Base-by-base conservation (phyloP, 2,329 filamentous ascomycete species). In the Talaromyces sp. region DNA sequence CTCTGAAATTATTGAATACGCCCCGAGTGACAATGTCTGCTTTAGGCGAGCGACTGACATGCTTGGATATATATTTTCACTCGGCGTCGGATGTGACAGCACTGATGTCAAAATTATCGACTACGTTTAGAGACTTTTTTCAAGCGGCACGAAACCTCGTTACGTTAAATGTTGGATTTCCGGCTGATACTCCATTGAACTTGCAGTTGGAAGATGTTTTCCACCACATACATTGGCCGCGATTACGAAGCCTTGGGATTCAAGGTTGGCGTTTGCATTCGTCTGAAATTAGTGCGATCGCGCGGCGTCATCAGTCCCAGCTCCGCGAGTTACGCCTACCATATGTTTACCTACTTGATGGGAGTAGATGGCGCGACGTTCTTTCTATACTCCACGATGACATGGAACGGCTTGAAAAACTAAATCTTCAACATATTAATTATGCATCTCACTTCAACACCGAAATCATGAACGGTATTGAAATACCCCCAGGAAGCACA, bases 141-240 rank as follows among this genome's bases (percentile, higher is more conserved):
- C 78, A 74, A 3, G 82, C 84, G 10, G 86, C 88, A 4, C 82
- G 80, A 61, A 87, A 87, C 66, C 83, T 90, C 70, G 82, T 85
- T 66, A 83, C 86, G 22, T 78, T 90, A 19, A 87, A 90, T 69
- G 80, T 90, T 39, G 87, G 88, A 3, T 90, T 90, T 68, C 85
- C 86, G 0, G 82, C 83, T 7, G 81, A 85, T 64, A 73, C 80
- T 19, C 87, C 87, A 0, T 75, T 90, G 2, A 83, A 81, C 25
- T 73, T 90, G 22, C 80, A 81, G 5, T 79, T 90, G 2, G 85
- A 88, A 66, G 80, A 83, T 6, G 80, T 90, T 27, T 89, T 90
- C 71, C 87, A 90, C 70, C 78, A 85, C 64, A 81, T 88, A 8
- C 80, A 81, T 50, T 89, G 87, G 86, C 81, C 84, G 15, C 85